These are phyloP conservation scores for Rachicladosporium sp. DNA, from an alignment of 2,329 filamentous ascomycete genomes.

Conservation along the genomic window DNA sequence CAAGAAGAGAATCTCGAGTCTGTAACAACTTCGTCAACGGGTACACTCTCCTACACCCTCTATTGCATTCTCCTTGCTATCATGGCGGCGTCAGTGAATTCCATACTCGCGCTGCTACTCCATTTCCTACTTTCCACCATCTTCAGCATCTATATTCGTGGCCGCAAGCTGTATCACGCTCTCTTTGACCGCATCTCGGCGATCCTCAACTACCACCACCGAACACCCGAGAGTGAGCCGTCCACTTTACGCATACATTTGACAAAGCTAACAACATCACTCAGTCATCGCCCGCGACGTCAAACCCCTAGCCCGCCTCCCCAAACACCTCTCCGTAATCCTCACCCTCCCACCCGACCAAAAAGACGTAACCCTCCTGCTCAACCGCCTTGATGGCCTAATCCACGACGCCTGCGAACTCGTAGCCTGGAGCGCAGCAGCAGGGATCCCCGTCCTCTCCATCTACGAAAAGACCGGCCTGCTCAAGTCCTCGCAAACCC, in stretches of 20 bases:
- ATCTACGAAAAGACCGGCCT: conserved; percentile 74
- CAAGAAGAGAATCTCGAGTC: no score
- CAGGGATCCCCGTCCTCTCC: conserved; percentile 75
- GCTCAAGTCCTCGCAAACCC: conserved; percentile 79
- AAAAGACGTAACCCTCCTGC: conserved; percentile 42
- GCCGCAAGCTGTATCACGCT: conserved; percentile 67
- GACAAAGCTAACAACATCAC: background rate
- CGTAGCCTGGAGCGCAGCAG: conserved; percentile 82
- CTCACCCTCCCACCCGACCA: conserved; percentile 61
- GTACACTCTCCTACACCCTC: no score
- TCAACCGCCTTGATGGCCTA: conserved; percentile 52
- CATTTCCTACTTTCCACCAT: conserved; percentile 56
- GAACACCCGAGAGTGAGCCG: conserved; percentile 57
- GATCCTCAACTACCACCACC: conserved; percentile 87
- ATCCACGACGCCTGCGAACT: conserved; percentile 88
- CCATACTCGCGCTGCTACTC: conserved; percentile 25
- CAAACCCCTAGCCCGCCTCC: conserved; percentile 57
- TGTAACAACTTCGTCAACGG: no score
- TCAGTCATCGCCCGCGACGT: conserved; percentile 73
- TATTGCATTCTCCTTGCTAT: no score
- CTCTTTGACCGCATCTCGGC: conserved; percentile 66
- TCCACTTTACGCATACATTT: background rate
- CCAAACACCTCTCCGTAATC: conserved; percentile 78
- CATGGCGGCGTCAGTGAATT: no score
- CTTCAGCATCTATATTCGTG: conserved; percentile 78